A percentile compares a stretch with the other conserved stretches of the same genome.
Evolutionary conservation across 2,329 filamentous ascomycete species (phyloP).

Genomic region (Rugonectria rugulosa): DNA sequence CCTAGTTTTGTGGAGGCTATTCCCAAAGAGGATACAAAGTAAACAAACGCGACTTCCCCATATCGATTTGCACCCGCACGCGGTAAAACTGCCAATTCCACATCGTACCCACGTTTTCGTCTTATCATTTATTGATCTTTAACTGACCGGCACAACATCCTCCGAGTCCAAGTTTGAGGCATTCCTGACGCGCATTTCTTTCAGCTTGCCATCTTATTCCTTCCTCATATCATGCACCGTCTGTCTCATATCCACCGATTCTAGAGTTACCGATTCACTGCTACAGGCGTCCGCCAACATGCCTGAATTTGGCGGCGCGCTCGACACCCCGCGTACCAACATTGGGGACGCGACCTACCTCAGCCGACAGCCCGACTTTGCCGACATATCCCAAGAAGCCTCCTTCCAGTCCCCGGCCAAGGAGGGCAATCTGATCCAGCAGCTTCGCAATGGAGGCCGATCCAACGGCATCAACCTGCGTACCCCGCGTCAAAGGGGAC

Average conservation of each 20-base stretch:
- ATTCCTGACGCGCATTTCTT: constrained; percentile 13
- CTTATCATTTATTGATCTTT: constrained; percentile 30
- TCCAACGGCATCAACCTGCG: constrained; percentile 65
- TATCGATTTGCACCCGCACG: constrained; percentile 29
- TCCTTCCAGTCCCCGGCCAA: constrained; percentile 85
- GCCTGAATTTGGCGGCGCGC: constrained; percentile 68
- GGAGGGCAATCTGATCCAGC: constrained; percentile 72
- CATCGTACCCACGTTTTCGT: constrained; percentile 22
- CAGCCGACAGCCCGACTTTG: constrained; percentile 71
- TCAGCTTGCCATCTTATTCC: constrained; percentile 3
- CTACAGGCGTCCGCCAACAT: constrained; percentile 50
- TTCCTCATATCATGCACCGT: constrained; percentile 31
- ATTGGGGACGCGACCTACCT: constrained; percentile 85
- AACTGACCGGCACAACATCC: constrained; percentile 29
- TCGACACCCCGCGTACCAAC: constrained; percentile 89
- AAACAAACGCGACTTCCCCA: constrained; percentile 49
- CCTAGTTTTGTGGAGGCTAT: constrained; percentile 39
- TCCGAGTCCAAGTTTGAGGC: constrained; percentile 10
- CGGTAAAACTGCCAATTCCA: constrained; percentile 26
- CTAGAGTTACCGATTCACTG: constrained; percentile 26
- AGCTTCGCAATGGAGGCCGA: constrained; percentile 74
- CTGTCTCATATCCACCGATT: constrained; percentile 24
- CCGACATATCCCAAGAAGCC: constrained; percentile 83
- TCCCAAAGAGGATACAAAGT: constrained; percentile 47
- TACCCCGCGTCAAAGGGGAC: constrained; percentile 77